A percentile compares a stretch with the other conserved stretches of the same genome.
phyloP scores from a whole-genome alignment of 176 grass and related monocot genomes.

The Pontederia crassipes region DNA sequence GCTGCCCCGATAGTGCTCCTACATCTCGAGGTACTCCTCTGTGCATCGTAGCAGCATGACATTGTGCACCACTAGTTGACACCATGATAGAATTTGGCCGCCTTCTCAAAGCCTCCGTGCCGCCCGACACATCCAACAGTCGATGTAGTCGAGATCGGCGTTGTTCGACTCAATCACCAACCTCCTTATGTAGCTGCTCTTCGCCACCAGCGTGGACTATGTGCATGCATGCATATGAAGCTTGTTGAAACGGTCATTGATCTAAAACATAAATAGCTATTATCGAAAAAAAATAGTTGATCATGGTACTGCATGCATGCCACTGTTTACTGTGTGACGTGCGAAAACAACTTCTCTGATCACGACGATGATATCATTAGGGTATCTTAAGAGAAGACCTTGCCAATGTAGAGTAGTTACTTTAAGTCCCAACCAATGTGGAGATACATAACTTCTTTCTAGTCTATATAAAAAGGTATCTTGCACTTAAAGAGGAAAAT shows the following conservation, averaged over 20 bases:
- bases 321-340: slow-evolving; percentile 61
- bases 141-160: slow-evolving; percentile 9
- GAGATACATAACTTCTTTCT: no score
- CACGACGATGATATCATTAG: slow-evolving; percentile 40
- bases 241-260: no score
- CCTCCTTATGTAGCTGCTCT: no score
- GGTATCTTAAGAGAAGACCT: slow-evolving; percentile 50
- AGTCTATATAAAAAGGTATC: no score
- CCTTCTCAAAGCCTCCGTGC: slow-evolving; percentile 63
- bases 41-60: slow-evolving; percentile 44
- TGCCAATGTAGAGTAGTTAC: slow-evolving; percentile 14
- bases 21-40: slow-evolving; percentile 60
- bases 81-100: slow-evolving; percentile 56
- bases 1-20: slow-evolving; percentile 18
- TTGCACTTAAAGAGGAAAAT: no score
- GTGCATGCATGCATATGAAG: not conserved
- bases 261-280: not conserved
- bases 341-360: slow-evolving; percentile 43
- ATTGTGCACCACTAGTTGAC: slow-evolving; percentile 50
- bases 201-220: slow-evolving; percentile 60
- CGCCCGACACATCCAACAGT: slow-evolving; percentile 46
- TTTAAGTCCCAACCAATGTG: no score
- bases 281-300: not conserved
- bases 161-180: slow-evolving; percentile 9
- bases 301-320: not conserved